Evolutionary conservation across 805 yeast genomes (phyloP), one percentile per base, ranked within the genome.

Genomic region (Wickerhamomyces pijperi): DNA sequence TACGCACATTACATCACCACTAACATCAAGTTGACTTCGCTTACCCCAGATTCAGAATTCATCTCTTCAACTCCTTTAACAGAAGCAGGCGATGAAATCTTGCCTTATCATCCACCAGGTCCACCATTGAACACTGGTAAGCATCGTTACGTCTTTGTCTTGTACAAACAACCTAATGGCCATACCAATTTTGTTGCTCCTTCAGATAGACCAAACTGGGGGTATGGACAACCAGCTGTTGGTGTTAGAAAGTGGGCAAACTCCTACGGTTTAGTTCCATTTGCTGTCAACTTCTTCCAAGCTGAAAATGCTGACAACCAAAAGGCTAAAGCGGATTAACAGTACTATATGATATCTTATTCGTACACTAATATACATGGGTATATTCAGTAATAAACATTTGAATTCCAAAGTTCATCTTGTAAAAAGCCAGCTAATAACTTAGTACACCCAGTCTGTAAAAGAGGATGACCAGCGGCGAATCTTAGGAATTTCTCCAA

Each of bases 381-480:
- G n/a, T n/a, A n/a, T n/a, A n/a, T 25, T 17, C 13, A 23, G 33
- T 33, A 6, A 19, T 40, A 40, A 14, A 34, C 32, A 32, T 38
- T 39, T 19, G 66, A 65, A 46, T 74, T 84, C 94, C 94, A 85
- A 32, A 64, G 68, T 5, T 85, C 94, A 52, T 84, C 88, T 59
- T 90, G 96, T 39, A 92, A 77, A 51, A 92, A 90, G 4, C 29
- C 14, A 38, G 86, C 79, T 41, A 78, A 78, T 46, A 88, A 68
- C 1, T 80, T 76, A 48, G 76, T 75, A 17, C 90, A 70, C 0
- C 94, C 94, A 0, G 95, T 82, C 61, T 92, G 97, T 42, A 90
- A 62, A 44, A 90, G 61, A 1, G 98, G 98, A 58, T 90, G 98
- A 12, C 95, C 92, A 13, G 94, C 92, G 16, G 88, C 94, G 15